Evolutionary conservation across 1,139 yeast genomes (phyloP).

Genomic region (Wickerhamiella pararugosa): DNA sequence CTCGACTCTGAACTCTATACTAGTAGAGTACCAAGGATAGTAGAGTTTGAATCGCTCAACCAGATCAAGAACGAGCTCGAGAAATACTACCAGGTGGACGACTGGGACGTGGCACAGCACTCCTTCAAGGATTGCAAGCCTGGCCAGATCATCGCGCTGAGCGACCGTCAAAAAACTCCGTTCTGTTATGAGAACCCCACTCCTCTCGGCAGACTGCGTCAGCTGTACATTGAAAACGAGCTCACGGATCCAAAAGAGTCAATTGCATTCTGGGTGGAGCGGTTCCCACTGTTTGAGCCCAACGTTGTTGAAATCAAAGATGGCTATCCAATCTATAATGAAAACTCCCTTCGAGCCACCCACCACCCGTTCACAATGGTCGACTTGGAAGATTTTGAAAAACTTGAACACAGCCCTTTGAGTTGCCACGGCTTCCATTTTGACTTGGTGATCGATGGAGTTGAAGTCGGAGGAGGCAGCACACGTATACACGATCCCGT

Average conservation of each 20-base stretch:
- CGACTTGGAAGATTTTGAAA: slow-evolving; percentile 47
- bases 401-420: slow-evolving; percentile 40
- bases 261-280: slow-evolving; percentile 75
- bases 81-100: slow-evolving; percentile 12
- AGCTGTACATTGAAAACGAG: slow-evolving; percentile 40
- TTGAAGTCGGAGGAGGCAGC: slow-evolving; percentile 95
- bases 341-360: slow-evolving; percentile 42
- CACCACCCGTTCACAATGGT: slow-evolving; percentile 98
- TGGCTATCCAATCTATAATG: slow-evolving; percentile 48
- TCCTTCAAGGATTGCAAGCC: slow-evolving; percentile 18
- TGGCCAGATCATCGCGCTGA: slow-evolving; percentile 66
- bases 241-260: slow-evolving; percentile 21
- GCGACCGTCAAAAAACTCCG: slow-evolving; percentile 35
- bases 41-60: slow-evolving; percentile 3
- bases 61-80: slow-evolving; percentile 6
- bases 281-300: slow-evolving; percentile 85
- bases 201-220: slow-evolving; percentile 78
- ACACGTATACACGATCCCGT: slow-evolving; percentile 81
- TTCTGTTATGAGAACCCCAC: slow-evolving; percentile 83
- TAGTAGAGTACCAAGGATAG: slow-evolving; percentile 5
- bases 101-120: slow-evolving; percentile 9
- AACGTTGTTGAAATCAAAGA: slow-evolving; percentile 26
- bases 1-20: not conserved
- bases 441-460: slow-evolving; percentile 86
- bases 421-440: slow-evolving; percentile 81